A percentile compares a stretch with the other conserved stretches of the same genome.
Evolutionary conservation across 805 yeast species (phyloP).

Genomic region (Myxozyma kluyveri): DNA sequence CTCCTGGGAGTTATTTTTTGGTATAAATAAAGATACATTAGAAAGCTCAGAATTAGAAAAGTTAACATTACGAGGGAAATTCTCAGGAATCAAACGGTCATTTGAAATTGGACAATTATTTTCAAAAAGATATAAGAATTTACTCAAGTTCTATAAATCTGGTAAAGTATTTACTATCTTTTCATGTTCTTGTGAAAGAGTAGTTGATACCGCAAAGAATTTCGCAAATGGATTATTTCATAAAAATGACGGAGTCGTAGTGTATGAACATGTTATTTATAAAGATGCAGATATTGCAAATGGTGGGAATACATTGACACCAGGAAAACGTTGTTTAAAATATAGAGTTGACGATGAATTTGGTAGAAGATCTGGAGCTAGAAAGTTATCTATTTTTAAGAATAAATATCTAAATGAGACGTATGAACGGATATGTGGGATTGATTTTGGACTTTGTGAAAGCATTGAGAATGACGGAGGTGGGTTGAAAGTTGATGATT

Average conservation of each 20-base stretch:
- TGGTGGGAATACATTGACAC: constrained; percentile 29
- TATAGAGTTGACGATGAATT: constrained; percentile 13
- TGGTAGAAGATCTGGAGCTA: constrained; percentile 16
- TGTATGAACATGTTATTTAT: constrained; percentile 13
- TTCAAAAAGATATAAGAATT: constrained; percentile 10
- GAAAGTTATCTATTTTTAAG: too few relatives aligned
- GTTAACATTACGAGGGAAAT: constrained; percentile 15
- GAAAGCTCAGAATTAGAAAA: constrained; percentile 15
- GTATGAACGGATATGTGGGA: too few relatives aligned
- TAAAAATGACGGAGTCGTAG: neutral
- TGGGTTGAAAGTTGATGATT: constrained; percentile 12
- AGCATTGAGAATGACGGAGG: too few relatives aligned
- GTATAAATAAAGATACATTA: constrained; percentile 8
- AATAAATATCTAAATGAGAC: too few relatives aligned
- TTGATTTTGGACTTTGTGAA: constrained; percentile 1
- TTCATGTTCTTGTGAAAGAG: constrained; percentile 26
- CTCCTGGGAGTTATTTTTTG: constrained; percentile 21
- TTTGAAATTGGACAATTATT: constrained; percentile 9
- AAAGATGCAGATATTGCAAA: constrained; percentile 18
- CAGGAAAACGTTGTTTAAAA: constrained; percentile 20
- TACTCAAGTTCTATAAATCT: constrained; percentile 4
- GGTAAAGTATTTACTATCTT: constrained; percentile 23
- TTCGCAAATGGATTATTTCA: constrained; percentile 27
- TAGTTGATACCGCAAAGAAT: constrained; percentile 23
- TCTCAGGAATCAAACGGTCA: constrained; percentile 17